Base-by-base conservation (phyloP, 2,329 filamentous ascomycete species). In the Hymenoscyphus albidus region DNA sequence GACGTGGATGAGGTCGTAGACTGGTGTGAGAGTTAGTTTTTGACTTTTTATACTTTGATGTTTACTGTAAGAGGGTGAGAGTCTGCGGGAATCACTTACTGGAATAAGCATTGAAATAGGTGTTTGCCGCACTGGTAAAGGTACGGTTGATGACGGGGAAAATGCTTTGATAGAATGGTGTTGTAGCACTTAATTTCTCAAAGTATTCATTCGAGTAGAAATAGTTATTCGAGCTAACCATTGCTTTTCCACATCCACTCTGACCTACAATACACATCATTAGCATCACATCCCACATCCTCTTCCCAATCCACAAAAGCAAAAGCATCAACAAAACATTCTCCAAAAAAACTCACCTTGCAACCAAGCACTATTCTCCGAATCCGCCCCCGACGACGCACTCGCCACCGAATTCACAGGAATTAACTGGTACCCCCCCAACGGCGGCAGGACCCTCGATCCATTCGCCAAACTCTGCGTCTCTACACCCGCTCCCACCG, bases 341-440 rank as follows among this genome's bases (percentile, higher is more conserved):
- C 27, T 27, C 27, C 27, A 27, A 3, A 27, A 35, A 27, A 42
- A 56, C 31, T 0, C 2, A 62, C 60, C 84, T 76, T 88, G 85
- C 0, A 88, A 79, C 85, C 85, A 88, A 31, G 78, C 80, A 63
- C 75, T 83, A 72, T 80, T 80, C 77, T 87, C 84, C 1, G 83
- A 79, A 69, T 86, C 83, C 31, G 80, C 78, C 62, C 86, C 83
- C 14, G 84, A 82, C 10, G 75, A 65, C 18, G 72, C 86, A 1
- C 80, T 81, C 2, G 80, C 76, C 35, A 90, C 81, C 2, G 84
- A 79, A 65, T 87, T 84, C 63, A 97, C 81, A 18, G 91, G 90
- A 70, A 96, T 89, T 67, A 95, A 85, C 77, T 97, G 93, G 75
- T 93, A 96, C 32, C 93, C 93, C 66, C 85, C 81, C 73, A 96